Evolutionary conservation across 148 eudicot genomes (phyloP), one percentile per base, ranked within the genome.

Genomic region (Rhododendron mucronatum): DNA sequence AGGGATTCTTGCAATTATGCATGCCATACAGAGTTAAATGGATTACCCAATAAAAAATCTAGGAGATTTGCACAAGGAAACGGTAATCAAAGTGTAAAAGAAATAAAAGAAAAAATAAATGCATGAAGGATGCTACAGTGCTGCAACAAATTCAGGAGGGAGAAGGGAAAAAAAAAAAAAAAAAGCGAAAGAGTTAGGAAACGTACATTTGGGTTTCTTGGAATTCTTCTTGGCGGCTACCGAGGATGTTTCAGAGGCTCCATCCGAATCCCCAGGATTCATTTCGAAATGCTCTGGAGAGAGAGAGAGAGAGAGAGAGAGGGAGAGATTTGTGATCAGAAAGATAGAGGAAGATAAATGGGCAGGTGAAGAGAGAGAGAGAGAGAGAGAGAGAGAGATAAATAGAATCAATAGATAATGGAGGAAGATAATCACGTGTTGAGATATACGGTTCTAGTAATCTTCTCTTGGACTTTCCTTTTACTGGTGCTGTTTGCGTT

Each of bases 151-250:
- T 71, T 14, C 39, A 16, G 71, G 71, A 45, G 11, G 18, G 73
- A 39, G 5, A 2, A 16, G 30, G 61, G 23, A 35, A 35, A 1
- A 26, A 14, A 4, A 30, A 65, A 35, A 35, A 1, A 26, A 14
- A 4, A 30, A 65, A 7, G 41, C 1, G 73, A 61, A 10, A 11
- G 39, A 39, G 75, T 1, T 39, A 15, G 59, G 45, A 18, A 41
- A 65, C 35, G 23, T 59, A 81, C 87, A 86, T 86, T 81, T 86
- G 23, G 87, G 87, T 51, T 35, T 76, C 30, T 16, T 86, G 26
- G 87, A 80, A 30, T 81, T 48, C 53, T 81, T 86, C 28, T 81
- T 81, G 26, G 37, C 26, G 23, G 80, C 45, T 23, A 37, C 14
- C 26, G 69, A 35, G 48, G 87, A 80, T 48, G 80, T 7, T 15